Percentiles rank a stretch among this genome's conserved stretches.
phyloP scores from a whole-genome alignment of 495 filamentous ascomycete genomes.

The Penicilliopsis zonata region DNA sequence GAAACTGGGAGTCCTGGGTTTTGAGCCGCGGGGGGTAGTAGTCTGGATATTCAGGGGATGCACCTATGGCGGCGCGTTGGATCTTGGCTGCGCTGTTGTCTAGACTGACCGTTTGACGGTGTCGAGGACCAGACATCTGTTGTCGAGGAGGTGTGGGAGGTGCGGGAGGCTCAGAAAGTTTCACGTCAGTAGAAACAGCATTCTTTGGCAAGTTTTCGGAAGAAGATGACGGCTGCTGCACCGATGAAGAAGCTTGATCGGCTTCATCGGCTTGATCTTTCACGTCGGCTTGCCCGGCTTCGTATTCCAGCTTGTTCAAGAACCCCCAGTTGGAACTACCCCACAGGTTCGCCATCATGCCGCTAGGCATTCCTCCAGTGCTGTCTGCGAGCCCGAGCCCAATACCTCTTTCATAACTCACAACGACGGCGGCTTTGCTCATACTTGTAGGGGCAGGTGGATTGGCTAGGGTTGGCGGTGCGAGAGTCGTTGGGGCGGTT shows the following conservation, averaged over 20 bases:
- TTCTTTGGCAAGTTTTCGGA: constrained; percentile 18
- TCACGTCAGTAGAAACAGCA: not conserved
- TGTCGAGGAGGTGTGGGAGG: constrained; percentile 4
- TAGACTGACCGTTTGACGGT: constrained; percentile 74
- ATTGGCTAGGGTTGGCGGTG: constrained; percentile 70
- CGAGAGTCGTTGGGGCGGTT: constrained; percentile 51
- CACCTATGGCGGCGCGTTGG: constrained; percentile 24
- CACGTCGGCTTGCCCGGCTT: constrained; percentile 39
- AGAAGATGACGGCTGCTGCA: constrained; percentile 12
- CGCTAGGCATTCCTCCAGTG: constrained; percentile 63
- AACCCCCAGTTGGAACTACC: constrained; percentile 76
- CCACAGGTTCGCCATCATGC: constrained; percentile 87
- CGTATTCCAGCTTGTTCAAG: constrained; percentile 51
- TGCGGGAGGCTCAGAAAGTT: too few relatives aligned
- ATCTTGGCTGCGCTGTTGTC: constrained; percentile 43
- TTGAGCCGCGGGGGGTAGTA: constrained; percentile 76
- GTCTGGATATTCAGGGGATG: constrained; percentile 53
- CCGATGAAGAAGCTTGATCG: constrained; percentile 19
- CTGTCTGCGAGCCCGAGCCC: constrained; percentile 45
- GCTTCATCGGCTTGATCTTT: constrained; percentile 19
- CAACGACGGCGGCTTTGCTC: constrained; percentile 73
- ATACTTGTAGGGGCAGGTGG: constrained; percentile 80
- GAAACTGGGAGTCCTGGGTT: constrained; percentile 86
- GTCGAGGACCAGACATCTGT: constrained; percentile 23
- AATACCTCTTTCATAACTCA: constrained; percentile 62